phyloP scores from a whole-genome alignment of 2,329 filamentous ascomycete genomes.

The Magnaporthiopsis rhizophila region DNA sequence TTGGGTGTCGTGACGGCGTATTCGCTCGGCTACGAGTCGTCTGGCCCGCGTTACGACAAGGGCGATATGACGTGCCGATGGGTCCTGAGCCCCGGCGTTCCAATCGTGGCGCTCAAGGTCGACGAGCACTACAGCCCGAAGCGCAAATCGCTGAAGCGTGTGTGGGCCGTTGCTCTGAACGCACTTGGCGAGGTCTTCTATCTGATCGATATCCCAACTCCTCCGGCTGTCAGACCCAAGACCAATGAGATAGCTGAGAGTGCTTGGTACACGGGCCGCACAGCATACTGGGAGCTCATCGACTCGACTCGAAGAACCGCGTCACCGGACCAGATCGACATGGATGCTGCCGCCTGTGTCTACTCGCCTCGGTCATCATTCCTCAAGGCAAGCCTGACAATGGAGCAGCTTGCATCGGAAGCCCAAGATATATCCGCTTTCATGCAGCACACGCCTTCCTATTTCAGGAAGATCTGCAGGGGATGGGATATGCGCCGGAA shows the following conservation, averaged over 20 bases:
- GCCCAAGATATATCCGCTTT: constrained; percentile 76
- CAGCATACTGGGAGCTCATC: constrained; percentile 71
- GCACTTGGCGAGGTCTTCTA: constrained; percentile 89
- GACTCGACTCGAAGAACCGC: constrained; percentile 69
- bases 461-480: constrained; percentile 70
- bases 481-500: constrained; percentile 89
- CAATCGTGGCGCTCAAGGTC: constrained; percentile 74
- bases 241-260: constrained; percentile 51
- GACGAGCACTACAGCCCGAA: constrained; percentile 74
- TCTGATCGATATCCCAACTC: constrained; percentile 61
- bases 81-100: constrained; percentile 86
- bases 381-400: constrained; percentile 61
- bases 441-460: constrained; percentile 60
- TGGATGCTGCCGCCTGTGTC: constrained; percentile 51
- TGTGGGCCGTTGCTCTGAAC: constrained; percentile 92
- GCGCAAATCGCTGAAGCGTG: constrained; percentile 59
- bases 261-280: constrained; percentile 75
- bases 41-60: constrained; percentile 55
- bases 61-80: constrained; percentile 83
- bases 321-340: constrained; percentile 64
- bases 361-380: constrained; percentile 77
- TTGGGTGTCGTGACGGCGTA: constrained; percentile 77
- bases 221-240: constrained; percentile 39
- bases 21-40: constrained; percentile 54
- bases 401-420: constrained; percentile 65